Evolutionary conservation across 148 eudicot species (phyloP), one percentile per base, ranked within the genome.

Genomic region (Spergularia marina): DNA sequence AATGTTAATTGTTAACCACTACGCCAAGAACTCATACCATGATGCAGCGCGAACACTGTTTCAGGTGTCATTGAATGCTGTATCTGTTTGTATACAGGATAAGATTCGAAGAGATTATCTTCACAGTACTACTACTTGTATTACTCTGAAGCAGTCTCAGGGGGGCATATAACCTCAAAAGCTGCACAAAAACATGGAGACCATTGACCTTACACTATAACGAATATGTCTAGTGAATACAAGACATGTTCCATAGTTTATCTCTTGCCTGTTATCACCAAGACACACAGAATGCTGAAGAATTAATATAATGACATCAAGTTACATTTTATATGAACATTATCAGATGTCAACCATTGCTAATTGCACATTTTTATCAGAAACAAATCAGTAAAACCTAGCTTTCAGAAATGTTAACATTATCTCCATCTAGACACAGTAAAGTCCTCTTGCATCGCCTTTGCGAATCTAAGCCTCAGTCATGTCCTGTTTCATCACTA

Each of bases 101-200:
- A 78, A 78, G 71, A 44, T 65, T 30, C 6, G 36, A 14, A 34
- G 44, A 17, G 30, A 52, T 39, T 30, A 51, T 72, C 67, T 10
- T 34, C 36, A 40, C 30, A 62, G 47, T 21, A 74, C 71, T 57
- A 67, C 52, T 44, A 36, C 20, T 23, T 47, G 62, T 25, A 57
- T 47, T 41, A 60, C 58, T 77, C 25, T 75, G 82, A 84, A 77
- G 54, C 44, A 77, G 83, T 77, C 75, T 23, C 5, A 73, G 64
- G 49, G 79, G 74, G 78, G 53, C 77, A 77, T 41, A 23, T 51
- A 70, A 23, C 80, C 81, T 77, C 73, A 68, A 74, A 64, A 70
- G 56, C 34, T 54, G 74, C 75, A 80, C 47, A 70, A 60, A 77
- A 49, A 71, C 76, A 74, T 65, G 79, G 77, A 74, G 47, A 57